Conservation (phyloP, 805 yeast species). For the Wickerhamomyces queroliae region DNA sequence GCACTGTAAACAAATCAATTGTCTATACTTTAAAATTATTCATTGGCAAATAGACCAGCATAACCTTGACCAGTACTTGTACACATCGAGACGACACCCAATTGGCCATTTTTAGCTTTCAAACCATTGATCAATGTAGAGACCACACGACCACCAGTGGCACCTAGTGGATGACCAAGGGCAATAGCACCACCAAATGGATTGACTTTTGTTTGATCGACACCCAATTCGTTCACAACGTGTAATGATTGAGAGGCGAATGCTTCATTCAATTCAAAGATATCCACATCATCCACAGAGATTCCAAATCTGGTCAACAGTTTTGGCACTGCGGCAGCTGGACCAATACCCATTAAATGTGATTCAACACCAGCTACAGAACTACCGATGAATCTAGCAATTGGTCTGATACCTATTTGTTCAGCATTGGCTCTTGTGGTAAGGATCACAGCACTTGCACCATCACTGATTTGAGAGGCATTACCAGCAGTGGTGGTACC, state of each 20-base stretch:
- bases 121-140: conserved; percentile 32
- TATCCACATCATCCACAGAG: conserved; percentile 53
- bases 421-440: conserved; percentile 81
- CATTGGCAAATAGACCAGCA: conserved; percentile 29
- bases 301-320: conserved; percentile 56
- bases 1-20: no score
- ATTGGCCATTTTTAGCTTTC: conserved; percentile 21
- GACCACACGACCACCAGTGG: conserved; percentile 45
- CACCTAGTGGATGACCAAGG: conserved; percentile 89
- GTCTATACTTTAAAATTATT: no score
- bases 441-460: conserved; percentile 82
- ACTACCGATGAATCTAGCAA: conserved; percentile 72
- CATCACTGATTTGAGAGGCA: conserved; percentile 90
- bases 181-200: conserved; percentile 97
- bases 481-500: conserved; percentile 91
- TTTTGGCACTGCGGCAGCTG: conserved; percentile 86
- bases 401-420: conserved; percentile 54
- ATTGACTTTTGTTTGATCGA: conserved; percentile 69
- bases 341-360: conserved; percentile 93
- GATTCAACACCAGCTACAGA: conserved; percentile 88
- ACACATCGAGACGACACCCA: conserved; percentile 36
- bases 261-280: conserved; percentile 92
- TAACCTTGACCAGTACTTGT: conserved; percentile 36
- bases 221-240: conserved; percentile 58
- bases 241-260: conserved; percentile 92